Evolutionary conservation across 768 basidiomycete species (phyloP).

Genomic region (Boletus eberwhitei): DNA sequence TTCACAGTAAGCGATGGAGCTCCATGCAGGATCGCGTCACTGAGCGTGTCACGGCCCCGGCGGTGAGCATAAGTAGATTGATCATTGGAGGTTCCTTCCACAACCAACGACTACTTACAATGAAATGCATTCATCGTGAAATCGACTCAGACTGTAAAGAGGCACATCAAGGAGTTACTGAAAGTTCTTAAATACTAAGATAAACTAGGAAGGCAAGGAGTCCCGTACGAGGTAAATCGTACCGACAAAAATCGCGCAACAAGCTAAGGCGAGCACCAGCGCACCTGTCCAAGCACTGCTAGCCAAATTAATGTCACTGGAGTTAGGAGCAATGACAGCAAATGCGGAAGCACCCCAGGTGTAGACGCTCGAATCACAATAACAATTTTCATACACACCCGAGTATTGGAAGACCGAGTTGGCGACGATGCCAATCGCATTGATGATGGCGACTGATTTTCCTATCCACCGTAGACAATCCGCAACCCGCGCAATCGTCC

Average conservation of each 20-base stretch:
- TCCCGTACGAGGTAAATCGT: constrained; percentile 30
- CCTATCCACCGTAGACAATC: constrained; percentile 25
- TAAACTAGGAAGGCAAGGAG: constrained; percentile 9
- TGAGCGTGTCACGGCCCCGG: too few relatives aligned
- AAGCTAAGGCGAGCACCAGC: constrained; percentile 26
- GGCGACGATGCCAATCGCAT: constrained; percentile 26
- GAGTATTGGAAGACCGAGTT: constrained; percentile 31
- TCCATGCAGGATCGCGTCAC: too few relatives aligned
- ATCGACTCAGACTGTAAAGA: too few relatives aligned
- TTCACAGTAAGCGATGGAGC: too few relatives aligned
- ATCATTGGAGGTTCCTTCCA: too few relatives aligned
- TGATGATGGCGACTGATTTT: constrained; percentile 27
- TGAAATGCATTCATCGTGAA: too few relatives aligned
- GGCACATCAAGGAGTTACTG: too few relatives aligned
- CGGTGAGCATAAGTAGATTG: too few relatives aligned
- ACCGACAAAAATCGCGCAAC: constrained; percentile 25
- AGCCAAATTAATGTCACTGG: constrained; percentile 25
- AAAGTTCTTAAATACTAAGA: not conserved
- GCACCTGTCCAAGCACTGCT: constrained; percentile 38
- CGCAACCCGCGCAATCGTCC: not conserved
- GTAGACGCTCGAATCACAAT: constrained; percentile 27
- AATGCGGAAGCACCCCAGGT: constrained; percentile 25
- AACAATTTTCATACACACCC: constrained; percentile 27
- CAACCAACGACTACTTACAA: too few relatives aligned
- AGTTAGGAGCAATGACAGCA: constrained; percentile 20